These are phyloP conservation scores for Amphirosellinia nigrospora DNA, from an alignment of 495 filamentous ascomycete species.

Conservation along the genomic window DNA sequence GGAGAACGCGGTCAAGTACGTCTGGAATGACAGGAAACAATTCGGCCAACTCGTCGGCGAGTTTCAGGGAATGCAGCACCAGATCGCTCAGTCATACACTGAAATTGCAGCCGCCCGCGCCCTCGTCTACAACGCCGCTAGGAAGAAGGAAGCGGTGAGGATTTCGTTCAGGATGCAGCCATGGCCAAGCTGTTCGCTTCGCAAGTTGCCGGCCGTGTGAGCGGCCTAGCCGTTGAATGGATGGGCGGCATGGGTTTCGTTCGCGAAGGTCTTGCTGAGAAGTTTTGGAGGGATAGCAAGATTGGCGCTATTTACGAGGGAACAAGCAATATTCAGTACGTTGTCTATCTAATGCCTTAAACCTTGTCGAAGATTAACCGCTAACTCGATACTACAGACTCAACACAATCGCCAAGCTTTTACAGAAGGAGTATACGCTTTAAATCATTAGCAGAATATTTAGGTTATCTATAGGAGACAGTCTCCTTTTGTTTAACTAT, in stretches of 20 bases:
- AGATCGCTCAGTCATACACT: conserved; percentile 94
- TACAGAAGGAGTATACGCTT: conserved; percentile 87
- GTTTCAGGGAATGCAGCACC: conserved; percentile 99
- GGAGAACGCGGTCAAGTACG: conserved; percentile 90
- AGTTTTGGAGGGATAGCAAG: conserved; percentile 97
- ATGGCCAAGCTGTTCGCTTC: conserved; percentile 98
- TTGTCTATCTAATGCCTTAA: not conserved
- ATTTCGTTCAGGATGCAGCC: conserved; percentile 93
- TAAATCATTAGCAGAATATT: conserved; percentile 35
- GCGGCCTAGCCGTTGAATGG: conserved; percentile 91
- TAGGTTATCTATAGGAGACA: not conserved
- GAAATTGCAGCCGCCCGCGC: conserved; percentile 91
- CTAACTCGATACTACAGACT: conserved; percentile 67
- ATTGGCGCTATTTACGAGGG: conserved; percentile 99
- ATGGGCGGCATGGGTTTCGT: conserved; percentile 99
- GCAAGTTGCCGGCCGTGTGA: conserved; percentile 89
- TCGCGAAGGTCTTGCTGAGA: conserved; percentile 94
- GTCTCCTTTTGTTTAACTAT: not conserved
- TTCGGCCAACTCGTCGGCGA: conserved; percentile 91
- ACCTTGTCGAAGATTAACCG: conserved; percentile 46
- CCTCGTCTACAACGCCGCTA: conserved; percentile 93
- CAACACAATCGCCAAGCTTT: conserved; percentile 89
- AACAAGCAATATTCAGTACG: conserved; percentile 70
- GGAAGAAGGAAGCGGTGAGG: conserved; percentile 96
- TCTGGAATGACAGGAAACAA: conserved; percentile 98